Conservation (phyloP, 2,329 filamentous ascomycete genomes). For the Aspergillus sp. region DNA sequence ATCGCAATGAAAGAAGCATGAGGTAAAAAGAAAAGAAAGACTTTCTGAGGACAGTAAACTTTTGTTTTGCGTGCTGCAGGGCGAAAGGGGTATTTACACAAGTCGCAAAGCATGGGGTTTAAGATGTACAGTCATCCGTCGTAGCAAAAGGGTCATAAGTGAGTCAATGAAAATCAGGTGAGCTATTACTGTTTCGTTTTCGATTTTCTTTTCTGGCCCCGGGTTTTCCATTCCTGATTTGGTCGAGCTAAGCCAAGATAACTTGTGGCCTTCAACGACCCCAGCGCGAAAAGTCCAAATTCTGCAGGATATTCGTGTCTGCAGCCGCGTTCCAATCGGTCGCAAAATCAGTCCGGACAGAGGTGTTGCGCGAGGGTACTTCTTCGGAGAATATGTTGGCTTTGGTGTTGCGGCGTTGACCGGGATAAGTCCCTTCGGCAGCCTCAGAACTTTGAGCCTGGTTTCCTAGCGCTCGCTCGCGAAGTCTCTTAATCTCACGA, state of each 20-base stretch:
- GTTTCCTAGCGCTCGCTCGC: slow-evolving; percentile 56
- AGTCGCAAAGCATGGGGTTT: slow-evolving; percentile 12
- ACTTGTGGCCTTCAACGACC: slow-evolving; percentile 29
- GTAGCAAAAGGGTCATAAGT: slow-evolving; percentile 5
- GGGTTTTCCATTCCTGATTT: not conserved
- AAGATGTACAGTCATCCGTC: slow-evolving; percentile 21
- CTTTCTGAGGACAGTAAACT: slow-evolving; percentile 18
- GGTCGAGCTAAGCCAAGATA: not conserved
- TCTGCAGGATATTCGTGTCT: slow-evolving; percentile 42
- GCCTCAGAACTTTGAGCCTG: slow-evolving; percentile 33
- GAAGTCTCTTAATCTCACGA: slow-evolving; percentile 78
- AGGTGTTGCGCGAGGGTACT: slow-evolving; percentile 33
- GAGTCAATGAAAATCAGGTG: not conserved
- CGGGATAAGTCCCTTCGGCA: slow-evolving; percentile 35
- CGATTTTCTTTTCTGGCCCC: not conserved
- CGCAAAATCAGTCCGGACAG: slow-evolving; percentile 37
- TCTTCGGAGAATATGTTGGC: slow-evolving; percentile 41
- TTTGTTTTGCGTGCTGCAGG: slow-evolving; percentile 22
- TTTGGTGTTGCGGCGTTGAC: slow-evolving; percentile 41
- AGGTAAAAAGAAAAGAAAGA: slow-evolving; percentile 5
- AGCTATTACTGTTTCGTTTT: not conserved
- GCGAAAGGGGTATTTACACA: slow-evolving; percentile 23
- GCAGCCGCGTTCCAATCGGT: slow-evolving; percentile 42
- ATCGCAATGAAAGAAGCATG: not conserved
- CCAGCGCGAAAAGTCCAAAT: slow-evolving; percentile 48